These are phyloP conservation scores for Phragmites australis DNA, from an alignment of 176 grass and related monocot species.

Conservation along the genomic window DNA sequence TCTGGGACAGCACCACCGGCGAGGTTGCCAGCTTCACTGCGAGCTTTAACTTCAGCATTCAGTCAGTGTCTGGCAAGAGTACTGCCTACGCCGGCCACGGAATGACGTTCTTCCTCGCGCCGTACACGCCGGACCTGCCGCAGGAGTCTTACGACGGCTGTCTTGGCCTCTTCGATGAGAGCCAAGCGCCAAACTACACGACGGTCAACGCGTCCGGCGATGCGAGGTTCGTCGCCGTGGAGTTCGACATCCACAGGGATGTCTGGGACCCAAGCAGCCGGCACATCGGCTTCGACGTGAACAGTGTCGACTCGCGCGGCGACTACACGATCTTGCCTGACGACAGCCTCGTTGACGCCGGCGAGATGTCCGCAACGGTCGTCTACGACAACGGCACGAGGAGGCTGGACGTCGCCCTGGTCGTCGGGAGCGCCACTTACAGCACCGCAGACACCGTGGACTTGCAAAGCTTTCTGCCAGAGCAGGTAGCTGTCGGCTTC, in stretches of 20 bases:
- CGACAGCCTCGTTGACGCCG: slow-evolving; percentile 29
- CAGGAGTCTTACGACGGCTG: slow-evolving; percentile 36
- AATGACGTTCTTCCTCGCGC: slow-evolving; percentile 60
- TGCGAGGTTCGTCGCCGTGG: slow-evolving; percentile 49
- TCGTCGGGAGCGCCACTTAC: neutral
- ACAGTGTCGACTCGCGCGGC: slow-evolving; percentile 36
- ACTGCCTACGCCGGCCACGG: neutral
- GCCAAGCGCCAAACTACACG: neutral
- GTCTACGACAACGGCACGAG: slow-evolving; percentile 37
- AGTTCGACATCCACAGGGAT: slow-evolving; percentile 50
- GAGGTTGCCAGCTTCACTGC: slow-evolving; percentile 45
- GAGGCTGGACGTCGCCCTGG: slow-evolving; percentile 17
- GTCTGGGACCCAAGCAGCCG: slow-evolving; percentile 35
- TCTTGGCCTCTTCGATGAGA: slow-evolving; percentile 45
- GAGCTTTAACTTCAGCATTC: slow-evolving; percentile 42
- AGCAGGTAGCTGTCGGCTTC: slow-evolving; percentile 49
- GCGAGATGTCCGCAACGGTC: slow-evolving; percentile 27
- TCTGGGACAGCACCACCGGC: slow-evolving; percentile 42
- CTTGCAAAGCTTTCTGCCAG: slow-evolving; percentile 33
- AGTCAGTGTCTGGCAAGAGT: neutral
- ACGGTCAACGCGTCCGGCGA: neutral
- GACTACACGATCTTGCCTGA: slow-evolving; percentile 23
- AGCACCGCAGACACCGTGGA: slow-evolving; percentile 22
- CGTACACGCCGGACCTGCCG: slow-evolving; percentile 32
- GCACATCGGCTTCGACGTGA: slow-evolving; percentile 53